Percentiles rank a stretch among this genome's conserved stretches.
phyloP scores from a whole-genome alignment of 345 rosid species.

The Aethionema arabicum region DNA sequence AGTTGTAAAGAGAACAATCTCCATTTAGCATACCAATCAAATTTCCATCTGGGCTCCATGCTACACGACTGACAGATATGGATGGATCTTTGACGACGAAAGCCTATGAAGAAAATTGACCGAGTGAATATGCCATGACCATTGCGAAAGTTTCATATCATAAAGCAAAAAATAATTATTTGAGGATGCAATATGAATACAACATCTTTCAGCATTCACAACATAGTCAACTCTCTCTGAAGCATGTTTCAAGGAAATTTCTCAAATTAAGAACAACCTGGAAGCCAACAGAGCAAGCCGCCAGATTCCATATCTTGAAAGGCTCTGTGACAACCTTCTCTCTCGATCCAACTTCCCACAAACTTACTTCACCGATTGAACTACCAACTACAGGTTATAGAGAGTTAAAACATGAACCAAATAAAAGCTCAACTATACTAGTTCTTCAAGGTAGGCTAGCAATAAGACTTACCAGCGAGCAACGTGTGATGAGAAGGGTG shows the following conservation, averaged over 20 bases:
- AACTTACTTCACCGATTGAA: conserved; percentile 69
- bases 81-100: conserved; percentile 46
- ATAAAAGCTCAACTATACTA: conserved; percentile 12
- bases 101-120: conserved; percentile 40
- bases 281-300: conserved; percentile 49
- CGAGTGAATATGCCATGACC: conserved; percentile 4
- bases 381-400: conserved; percentile 63
- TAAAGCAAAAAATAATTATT: conserved; percentile 11
- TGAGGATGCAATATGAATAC: neutral
- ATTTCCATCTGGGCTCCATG: conserved; percentile 77
- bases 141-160: conserved; percentile 4
- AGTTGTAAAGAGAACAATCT: neutral
- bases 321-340: conserved; percentile 74
- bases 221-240: no score
- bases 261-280: conserved; percentile 49
- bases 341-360: conserved; percentile 77
- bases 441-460: conserved; percentile 10
- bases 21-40: conserved; percentile 49
- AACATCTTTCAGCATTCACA: no score
- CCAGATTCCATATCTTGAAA: conserved; percentile 76
- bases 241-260: no score
- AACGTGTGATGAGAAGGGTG: conserved; percentile 71
- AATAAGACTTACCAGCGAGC: conserved; percentile 70
- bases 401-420: conserved; percentile 19
- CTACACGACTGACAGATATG: conserved; percentile 58